These are phyloP conservation scores for Marasmius tenuissimus DNA, from an alignment of 1,284 basidiomycete genomes.

Conservation along the genomic window DNA sequence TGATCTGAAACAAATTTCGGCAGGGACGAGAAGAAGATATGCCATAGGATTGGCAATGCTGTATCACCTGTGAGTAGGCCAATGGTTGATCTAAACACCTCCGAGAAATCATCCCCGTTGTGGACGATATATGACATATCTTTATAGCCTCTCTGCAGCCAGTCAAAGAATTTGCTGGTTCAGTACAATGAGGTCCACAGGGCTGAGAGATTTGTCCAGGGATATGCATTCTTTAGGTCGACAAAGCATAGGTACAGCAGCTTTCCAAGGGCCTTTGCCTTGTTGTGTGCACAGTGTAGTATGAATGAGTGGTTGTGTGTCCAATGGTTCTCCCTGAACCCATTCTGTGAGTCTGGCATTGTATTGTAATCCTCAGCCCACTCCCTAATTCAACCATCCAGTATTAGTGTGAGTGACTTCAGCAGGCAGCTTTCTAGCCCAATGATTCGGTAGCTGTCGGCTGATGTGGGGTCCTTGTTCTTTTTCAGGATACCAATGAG, in stretches of 20 bases:
- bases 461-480: neutral
- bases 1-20: neutral
- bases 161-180: constrained; percentile 1
- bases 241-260: constrained; percentile 7
- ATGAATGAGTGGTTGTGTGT: constrained; percentile 12
- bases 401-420: neutral
- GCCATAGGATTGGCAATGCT: constrained; percentile 7
- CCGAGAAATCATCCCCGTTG: neutral
- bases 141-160: constrained; percentile 6
- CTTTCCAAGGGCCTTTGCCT: constrained; percentile 5
- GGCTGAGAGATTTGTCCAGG: constrained; percentile 1
- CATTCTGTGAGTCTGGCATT: constrained; percentile 12
- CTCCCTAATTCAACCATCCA: neutral
- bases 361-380: neutral
- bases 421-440: neutral
- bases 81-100: neutral
- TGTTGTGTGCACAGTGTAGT: constrained; percentile 1
- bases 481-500: constrained; percentile 9
- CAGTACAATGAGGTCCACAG: neutral
- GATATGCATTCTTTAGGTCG: constrained; percentile 12
- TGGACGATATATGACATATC: constrained; percentile 3
- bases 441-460: neutral
- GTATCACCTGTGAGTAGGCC: constrained; percentile 11
- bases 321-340: constrained; percentile 3
- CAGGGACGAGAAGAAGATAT: constrained; percentile 8